Evolutionary conservation across 805 yeast genomes (phyloP).

Genomic region (Wickerhamomyces silvicola): DNA sequence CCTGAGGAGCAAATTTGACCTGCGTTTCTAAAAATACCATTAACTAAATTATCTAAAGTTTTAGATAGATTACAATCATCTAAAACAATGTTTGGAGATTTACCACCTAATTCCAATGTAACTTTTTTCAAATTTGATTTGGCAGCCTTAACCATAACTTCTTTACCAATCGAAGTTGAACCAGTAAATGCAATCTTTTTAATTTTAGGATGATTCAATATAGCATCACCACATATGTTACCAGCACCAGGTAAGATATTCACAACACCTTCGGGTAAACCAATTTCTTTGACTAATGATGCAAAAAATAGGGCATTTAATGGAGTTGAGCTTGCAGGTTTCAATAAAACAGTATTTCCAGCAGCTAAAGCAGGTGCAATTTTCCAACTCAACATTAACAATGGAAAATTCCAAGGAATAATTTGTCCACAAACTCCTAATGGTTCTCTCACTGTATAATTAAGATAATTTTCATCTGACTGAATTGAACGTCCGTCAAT

Average conservation of each 20-base stretch:
- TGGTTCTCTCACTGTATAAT: slow-evolving; percentile 67
- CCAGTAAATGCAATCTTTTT: slow-evolving; percentile 80
- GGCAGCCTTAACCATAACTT: slow-evolving; percentile 64
- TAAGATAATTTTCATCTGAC: slow-evolving; percentile 57
- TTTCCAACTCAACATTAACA: slow-evolving; percentile 76
- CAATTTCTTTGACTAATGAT: slow-evolving; percentile 56
- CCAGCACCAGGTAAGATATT: slow-evolving; percentile 75
- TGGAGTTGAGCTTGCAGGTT: slow-evolving; percentile 76
- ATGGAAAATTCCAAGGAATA: slow-evolving; percentile 83
- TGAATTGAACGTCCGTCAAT: slow-evolving; percentile 57
- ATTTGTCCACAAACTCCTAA: slow-evolving; percentile 80
- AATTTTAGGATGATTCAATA: slow-evolving; percentile 60
- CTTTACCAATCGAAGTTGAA: slow-evolving; percentile 70
- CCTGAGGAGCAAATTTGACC: slow-evolving; percentile 85
- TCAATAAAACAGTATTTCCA: slow-evolving; percentile 67
- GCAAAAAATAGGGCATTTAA: slow-evolving; percentile 64
- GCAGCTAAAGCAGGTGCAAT: slow-evolving; percentile 74
- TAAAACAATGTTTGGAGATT: slow-evolving; percentile 71
- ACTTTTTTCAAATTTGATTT: slow-evolving; percentile 71
- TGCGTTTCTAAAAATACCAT: slow-evolving; percentile 72
- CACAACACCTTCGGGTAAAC: slow-evolving; percentile 70
- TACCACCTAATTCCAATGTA: slow-evolving; percentile 79
- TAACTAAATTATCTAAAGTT: slow-evolving; percentile 42
- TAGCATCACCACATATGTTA: slow-evolving; percentile 63
- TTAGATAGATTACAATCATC: slow-evolving; percentile 56